Evolutionary conservation across 1,139 yeast species (phyloP), one percentile per base, ranked within the genome.

Genomic region (Nakaseomyces nivariensis): DNA sequence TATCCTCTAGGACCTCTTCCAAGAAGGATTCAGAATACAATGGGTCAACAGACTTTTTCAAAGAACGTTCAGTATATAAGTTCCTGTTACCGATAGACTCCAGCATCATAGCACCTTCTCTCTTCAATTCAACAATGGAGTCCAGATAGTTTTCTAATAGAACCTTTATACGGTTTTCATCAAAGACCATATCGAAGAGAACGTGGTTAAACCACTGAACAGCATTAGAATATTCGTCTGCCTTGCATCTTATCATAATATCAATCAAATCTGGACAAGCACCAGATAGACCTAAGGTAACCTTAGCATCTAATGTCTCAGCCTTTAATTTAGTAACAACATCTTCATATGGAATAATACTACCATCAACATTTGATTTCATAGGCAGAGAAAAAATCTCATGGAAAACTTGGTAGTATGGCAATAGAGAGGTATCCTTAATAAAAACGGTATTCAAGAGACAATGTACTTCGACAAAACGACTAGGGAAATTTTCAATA

Each of bases 401-500:
- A 50, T 80, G 79, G 51, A 89, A 72, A 7, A 90, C 68, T 22
- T 82, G 79, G 56, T 86, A 72, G 53, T 85, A 84, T 7, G 88
- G 83, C 48, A 89, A 71, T 29, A 83, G 69, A 5, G 55, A 45
- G 1, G 70, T 66, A 37, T 76, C 73, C 34, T 82, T 80, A 4
- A 89, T 72, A n/a, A 67, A 72, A 7, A 77, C 71, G 0, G 95
- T 77, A 1, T 94, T 81, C 60, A 86, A 67, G 36, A 85, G 69
- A 36, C 88, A 64, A 53, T 81, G 77, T 25, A 88, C 73, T n/a
- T 85, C 80, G 26, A 87, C 79, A 64, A 92, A 92, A 60, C 85
- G 82, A 1, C 97, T 86, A 50, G 81, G 77, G 63, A 79, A 85
- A 54, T 83, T 79, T 67, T 92, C 97, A 58, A 85, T 77, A 62